These are phyloP conservation scores for Batkoa obscura DNA, from an alignment of 371 early-diverging fungal genomes.

Conservation along the genomic window DNA sequence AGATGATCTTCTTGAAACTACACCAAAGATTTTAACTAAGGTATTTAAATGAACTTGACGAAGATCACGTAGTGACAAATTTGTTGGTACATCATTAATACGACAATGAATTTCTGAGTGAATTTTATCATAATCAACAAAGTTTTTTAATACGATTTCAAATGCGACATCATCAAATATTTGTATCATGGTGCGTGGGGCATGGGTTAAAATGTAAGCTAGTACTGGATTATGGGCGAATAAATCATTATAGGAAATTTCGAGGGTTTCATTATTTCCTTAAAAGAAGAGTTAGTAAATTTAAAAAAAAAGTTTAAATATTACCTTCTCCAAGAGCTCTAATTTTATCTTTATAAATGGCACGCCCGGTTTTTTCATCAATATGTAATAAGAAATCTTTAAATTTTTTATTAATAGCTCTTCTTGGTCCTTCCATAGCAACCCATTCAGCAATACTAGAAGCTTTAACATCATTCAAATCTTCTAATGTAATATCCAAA, in stretches of 20 bases:
- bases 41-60: slow-evolving; percentile 82
- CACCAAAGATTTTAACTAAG: slow-evolving; percentile 86
- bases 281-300: not conserved
- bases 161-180: slow-evolving; percentile 89
- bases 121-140: slow-evolving; percentile 83
- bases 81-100: slow-evolving; percentile 76
- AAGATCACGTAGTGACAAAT: slow-evolving; percentile 76
- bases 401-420: slow-evolving; percentile 70
- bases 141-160: slow-evolving; percentile 71
- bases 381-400: slow-evolving; percentile 59
- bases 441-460: slow-evolving; percentile 51
- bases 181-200: slow-evolving; percentile 69
- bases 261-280: slow-evolving; percentile 75
- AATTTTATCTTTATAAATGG: slow-evolving; percentile 85
- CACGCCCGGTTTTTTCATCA: slow-evolving; percentile 63
- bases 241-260: slow-evolving; percentile 72
- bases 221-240: slow-evolving; percentile 50
- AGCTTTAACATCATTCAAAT: slow-evolving; percentile 8
- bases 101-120: slow-evolving; percentile 88
- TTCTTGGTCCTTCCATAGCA: slow-evolving; percentile 48
- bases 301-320: not conserved
- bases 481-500: not conserved
- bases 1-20: slow-evolving; percentile 88
- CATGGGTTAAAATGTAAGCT: slow-evolving; percentile 71
- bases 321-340: slow-evolving; percentile 68